Base-by-base conservation (phyloP, 495 filamentous ascomycete species). In the Penicillium malachiteum region DNA sequence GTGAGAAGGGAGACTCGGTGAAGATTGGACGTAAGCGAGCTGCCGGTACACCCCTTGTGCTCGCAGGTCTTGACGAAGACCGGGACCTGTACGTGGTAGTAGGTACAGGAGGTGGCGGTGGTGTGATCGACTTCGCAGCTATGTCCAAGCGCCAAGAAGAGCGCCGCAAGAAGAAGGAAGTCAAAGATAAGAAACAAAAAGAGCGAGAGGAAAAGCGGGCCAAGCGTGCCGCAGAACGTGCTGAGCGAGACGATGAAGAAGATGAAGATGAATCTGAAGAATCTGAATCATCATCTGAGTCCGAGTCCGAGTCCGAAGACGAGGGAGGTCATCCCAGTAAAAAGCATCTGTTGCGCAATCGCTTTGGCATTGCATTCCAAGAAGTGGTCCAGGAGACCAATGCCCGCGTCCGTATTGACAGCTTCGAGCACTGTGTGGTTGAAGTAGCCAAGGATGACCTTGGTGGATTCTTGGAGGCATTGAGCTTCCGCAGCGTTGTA, bases 361-460 rank as follows among this genome's bases (percentile, higher is more conserved):
- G 85, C 44, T 98, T 98, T 61, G 95, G 93, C 11, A 90, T 87
- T 66, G 94, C 95, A 9, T 98, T 97, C 72, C 91, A 96, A 66
- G 92, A 96, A 64, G 95, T 97, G 7, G 89, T 96, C 17, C 83
- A 85, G 50, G 91, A 96, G 76, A 98, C 93, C 38, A 92, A 86
- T 56, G 90, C 92, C 4, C 78, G 92, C 13, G 90, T 97, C 16
- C 78, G 91, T 52, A 96, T 97, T 59, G 94, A 98, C 69, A 92
- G 88, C 72, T 98, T 98, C 71, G 95, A 98, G 73, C 88, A 96
- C 69, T 96, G 90, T 59, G 95, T 97, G 9, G 91, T 97, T 45
- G 94, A 97, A 74, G 94, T 98, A 32, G 84, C 87, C 75, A 96
- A 96, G 74, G 94, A 98, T 67, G 93, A 97, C 72, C 77, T 98